These are phyloP conservation scores for Candida railenensis DNA, from an alignment of 805 yeast genomes.

Conservation along the genomic window DNA sequence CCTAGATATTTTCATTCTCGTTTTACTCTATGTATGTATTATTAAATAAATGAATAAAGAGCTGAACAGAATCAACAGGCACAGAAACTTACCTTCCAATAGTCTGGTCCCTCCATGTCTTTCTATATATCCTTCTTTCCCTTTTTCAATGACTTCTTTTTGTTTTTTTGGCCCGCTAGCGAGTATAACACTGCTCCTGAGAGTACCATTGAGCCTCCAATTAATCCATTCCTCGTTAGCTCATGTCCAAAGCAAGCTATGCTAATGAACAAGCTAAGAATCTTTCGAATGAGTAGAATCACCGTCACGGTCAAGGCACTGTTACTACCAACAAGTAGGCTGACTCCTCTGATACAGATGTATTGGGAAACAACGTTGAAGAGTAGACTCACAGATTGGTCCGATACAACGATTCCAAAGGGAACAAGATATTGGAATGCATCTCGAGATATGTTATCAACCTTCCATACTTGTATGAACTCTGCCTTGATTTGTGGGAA, in stretches of 20 bases:
- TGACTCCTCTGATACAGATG: conserved; percentile 68
- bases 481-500: conserved; percentile 18
- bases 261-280: conserved; percentile 58
- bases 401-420: conserved; percentile 9
- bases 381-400: conserved; percentile 12
- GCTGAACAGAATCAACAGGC: no score
- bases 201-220: conserved; percentile 55
- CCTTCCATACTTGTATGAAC: conserved; percentile 9
- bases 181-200: conserved; percentile 53
- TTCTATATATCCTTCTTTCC: neutral
- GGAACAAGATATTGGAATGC: neutral
- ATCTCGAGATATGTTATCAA: neutral
- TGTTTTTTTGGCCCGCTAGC: neutral
- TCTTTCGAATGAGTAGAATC: conserved; percentile 59
- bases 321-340: conserved; percentile 53
- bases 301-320: conserved; percentile 66
- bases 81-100: neutral
- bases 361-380: conserved; percentile 22
- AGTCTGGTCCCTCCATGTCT: neutral
- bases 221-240: conserved; percentile 33
- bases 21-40: neutral
- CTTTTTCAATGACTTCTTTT: neutral
- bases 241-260: conserved; percentile 49
- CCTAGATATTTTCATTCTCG: neutral
- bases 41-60: neutral